Conservation (phyloP, 371 early-diverging fungal species). For the Rhizopus microsporus region DNA sequence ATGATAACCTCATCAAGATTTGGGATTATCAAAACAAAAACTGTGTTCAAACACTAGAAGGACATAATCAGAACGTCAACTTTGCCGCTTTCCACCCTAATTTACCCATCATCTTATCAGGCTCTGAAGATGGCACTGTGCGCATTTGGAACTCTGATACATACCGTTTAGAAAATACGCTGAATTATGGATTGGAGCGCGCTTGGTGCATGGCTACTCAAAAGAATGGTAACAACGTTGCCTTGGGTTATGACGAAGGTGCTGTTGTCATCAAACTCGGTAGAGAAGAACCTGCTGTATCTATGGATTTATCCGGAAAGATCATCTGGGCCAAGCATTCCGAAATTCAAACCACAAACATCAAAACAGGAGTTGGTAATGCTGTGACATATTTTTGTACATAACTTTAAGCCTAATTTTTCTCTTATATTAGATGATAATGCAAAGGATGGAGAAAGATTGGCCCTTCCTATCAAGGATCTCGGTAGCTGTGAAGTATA, state of each 20-base stretch:
- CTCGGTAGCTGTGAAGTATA: slow-evolving; percentile 97
- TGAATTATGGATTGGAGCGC: slow-evolving; percentile 96
- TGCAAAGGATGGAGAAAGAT: slow-evolving; percentile 90
- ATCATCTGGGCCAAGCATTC: slow-evolving; percentile 98
- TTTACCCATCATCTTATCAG: slow-evolving; percentile 95
- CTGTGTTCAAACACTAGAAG: slow-evolving; percentile 96
- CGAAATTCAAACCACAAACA: slow-evolving; percentile 93
- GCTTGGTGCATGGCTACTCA: slow-evolving; percentile 93
- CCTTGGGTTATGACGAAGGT: slow-evolving; percentile 96
- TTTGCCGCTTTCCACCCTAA: slow-evolving; percentile 96
- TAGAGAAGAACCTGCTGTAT: slow-evolving; percentile 94
- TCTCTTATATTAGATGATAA: slow-evolving; percentile 54
- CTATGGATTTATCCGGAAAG: slow-evolving; percentile 96
- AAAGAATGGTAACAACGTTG: slow-evolving; percentile 88
- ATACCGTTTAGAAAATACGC: slow-evolving; percentile 91
- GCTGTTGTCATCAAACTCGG: slow-evolving; percentile 93
- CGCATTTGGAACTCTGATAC: slow-evolving; percentile 98
- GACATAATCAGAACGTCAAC: slow-evolving; percentile 98
- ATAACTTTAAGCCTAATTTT: background rate
- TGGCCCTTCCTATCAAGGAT: slow-evolving; percentile 87
- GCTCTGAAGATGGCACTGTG: slow-evolving; percentile 96
- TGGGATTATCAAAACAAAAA: slow-evolving; percentile 99
- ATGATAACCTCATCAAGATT: slow-evolving; percentile 88
- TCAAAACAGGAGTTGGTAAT: slow-evolving; percentile 74
- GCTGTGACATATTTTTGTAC: background rate